Base-by-base conservation (phyloP, 306 rosid genomes). In the Fragaria ananassa region DNA sequence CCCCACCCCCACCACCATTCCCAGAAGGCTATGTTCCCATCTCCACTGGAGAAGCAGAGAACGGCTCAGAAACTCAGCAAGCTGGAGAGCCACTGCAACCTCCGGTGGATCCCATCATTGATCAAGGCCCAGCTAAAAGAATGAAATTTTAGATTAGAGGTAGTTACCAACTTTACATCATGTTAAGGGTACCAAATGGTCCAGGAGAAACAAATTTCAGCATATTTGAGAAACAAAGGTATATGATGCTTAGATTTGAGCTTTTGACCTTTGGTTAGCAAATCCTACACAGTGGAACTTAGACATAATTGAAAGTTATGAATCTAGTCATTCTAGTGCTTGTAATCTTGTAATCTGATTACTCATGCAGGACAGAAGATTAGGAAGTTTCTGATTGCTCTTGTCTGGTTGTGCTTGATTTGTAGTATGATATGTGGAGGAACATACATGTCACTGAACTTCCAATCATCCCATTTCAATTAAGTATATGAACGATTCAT, bases 51-150 rank as follows among this genome's bases (percentile, higher is more conserved):
- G 97, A 90, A 72, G 68, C 87, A 45, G 97, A 90, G 70, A 91
- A 90, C 68, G 91, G 75, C 74, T 65, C 89, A 8, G 96, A 95
- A 87, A 81, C 77, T 77, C 92, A 84, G 82, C 90, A 81, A 86
- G 76, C 89, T 63, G 82, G 85, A 71, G 99, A 91, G 74, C 15
- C 85, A 0, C 97, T 87, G 82, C 91, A 80, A 64, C 92, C 93
- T 77, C 4, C 82, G 3, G 80, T 87, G 57, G 97, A 92, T 88
- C 97, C 98, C 73, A 89, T 95, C 66, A 82, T 90, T 64, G 97
- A 95, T 82, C 97, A 91, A 85, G 97, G 97, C 56, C 99, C 96
- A 9, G 83, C 97, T 63, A 95, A 90, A 83, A 95, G 97, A 80
- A 90, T 88, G 88, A 92, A 86, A 80, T 72, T 87, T 83, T 90